Evolutionary conservation across 768 basidiomycete species (phyloP).

Genomic region (Mycena pura): DNA sequence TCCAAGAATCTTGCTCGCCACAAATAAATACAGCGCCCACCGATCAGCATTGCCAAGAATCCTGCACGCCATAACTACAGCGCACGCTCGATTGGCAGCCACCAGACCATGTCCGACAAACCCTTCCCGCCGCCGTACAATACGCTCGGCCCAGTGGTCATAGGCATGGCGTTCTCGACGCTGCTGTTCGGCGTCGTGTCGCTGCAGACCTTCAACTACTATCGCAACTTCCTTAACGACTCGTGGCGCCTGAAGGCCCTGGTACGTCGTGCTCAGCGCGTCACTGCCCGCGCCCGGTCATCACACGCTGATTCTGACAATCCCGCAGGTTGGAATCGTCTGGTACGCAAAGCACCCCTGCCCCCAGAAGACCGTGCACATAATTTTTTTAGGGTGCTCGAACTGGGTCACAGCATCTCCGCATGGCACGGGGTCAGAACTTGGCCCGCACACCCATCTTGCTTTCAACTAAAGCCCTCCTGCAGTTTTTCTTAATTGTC

Average conservation of each 20-base stretch:
- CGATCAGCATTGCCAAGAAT: too few relatives aligned
- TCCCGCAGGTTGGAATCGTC: background rate
- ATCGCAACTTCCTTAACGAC: background rate
- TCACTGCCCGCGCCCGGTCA: too few relatives aligned
- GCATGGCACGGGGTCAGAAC: background rate
- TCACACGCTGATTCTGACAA: too few relatives aligned
- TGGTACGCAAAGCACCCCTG: too few relatives aligned
- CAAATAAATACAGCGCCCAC: too few relatives aligned
- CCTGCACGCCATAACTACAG: too few relatives aligned
- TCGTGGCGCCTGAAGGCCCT: background rate
- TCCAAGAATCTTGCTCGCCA: too few relatives aligned
- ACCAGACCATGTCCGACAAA: too few relatives aligned
- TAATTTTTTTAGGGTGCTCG: constrained; percentile 6
- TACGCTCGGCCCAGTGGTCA: constrained; percentile 17
- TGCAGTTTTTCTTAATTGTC: constrained; percentile 5
- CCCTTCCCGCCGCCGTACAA: too few relatives aligned
- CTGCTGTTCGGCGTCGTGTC: background rate
- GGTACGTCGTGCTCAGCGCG: too few relatives aligned
- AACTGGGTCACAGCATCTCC: background rate
- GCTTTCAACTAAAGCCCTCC: background rate
- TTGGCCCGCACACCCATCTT: background rate
- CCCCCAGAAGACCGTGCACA: too few relatives aligned
- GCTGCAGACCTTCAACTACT: constrained; percentile 1
- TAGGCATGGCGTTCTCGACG: background rate
- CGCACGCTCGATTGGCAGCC: too few relatives aligned